Percentiles rank a stretch among this genome's conserved stretches.
phyloP scores from a whole-genome alignment of 1,284 basidiomycete species.

The Trichosporon asahii region DNA sequence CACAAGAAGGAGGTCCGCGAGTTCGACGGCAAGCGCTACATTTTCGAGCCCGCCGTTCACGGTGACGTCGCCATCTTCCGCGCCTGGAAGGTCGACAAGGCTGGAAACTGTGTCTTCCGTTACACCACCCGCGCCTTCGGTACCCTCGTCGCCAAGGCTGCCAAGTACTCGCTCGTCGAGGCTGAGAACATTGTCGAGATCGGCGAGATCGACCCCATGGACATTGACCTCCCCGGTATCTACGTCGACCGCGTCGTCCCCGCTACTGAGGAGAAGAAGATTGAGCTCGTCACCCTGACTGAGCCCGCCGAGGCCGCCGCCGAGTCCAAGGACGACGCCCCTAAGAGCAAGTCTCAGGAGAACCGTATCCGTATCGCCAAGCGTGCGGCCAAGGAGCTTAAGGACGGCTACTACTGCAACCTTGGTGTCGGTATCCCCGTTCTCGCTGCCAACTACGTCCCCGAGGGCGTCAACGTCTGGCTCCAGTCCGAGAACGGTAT shows the following conservation, averaged over 20 bases:
- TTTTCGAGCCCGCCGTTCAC: conserved; percentile 81
- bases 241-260: conserved; percentile 83
- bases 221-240: conserved; percentile 75
- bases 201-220: conserved; percentile 76
- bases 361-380: conserved; percentile 72
- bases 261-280: conserved; percentile 71
- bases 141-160: conserved; percentile 80
- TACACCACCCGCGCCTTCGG: conserved; percentile 88
- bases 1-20: conserved; percentile 73
- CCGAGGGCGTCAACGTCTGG: conserved; percentile 81
- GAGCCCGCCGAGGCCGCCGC: conserved; percentile 30
- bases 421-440: conserved; percentile 86
- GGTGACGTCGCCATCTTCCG: conserved; percentile 86
- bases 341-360: conserved; percentile 28
- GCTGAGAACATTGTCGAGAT: conserved; percentile 88
- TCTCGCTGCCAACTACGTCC: conserved; percentile 71
- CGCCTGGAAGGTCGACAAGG: conserved; percentile 94
- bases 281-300: conserved; percentile 65
- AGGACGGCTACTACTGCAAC: conserved; percentile 78
- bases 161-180: conserved; percentile 87
- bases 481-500: conserved; percentile 94
- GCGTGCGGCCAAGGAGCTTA: conserved; percentile 78
- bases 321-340: conserved; percentile 24
- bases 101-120: conserved; percentile 79
- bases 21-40: conserved; percentile 76